Evolutionary conservation across 164 flowering plant genomes (phyloP), one percentile per base, ranked within the genome.

Genomic region (Pachysandra terminalis): DNA sequence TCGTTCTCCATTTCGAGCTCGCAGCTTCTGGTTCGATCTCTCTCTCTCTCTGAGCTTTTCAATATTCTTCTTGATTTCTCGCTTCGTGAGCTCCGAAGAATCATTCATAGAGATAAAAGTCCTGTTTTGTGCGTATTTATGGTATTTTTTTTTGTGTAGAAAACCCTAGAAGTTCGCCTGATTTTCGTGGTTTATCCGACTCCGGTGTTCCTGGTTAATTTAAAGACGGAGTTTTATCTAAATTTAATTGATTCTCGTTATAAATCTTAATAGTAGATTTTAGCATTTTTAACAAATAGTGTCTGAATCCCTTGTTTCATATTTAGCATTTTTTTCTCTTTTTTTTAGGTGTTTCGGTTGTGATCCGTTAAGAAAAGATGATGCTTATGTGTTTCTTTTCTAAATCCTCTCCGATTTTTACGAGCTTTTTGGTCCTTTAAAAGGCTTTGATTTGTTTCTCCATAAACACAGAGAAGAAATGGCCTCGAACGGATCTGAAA

Each of bases 381-480:
- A n/a, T n/a, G n/a, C n/a, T n/a, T n/a, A n/a, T n/a, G n/a, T n/a
- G n/a, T n/a, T n/a, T n/a, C n/a, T n/a, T n/a, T n/a, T n/a, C n/a
- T n/a, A n/a, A n/a, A n/a, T n/a, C n/a, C n/a, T 58, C 59, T 23
- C 15, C 22, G 14, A 0, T 12, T n/a, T 21, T 45, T 62, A 19
- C 23, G 19, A 40, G 0, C 26, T n/a, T 25, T 16, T 32, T 37
- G 12, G 53, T 24, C 49, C 5, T 13, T 56, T 45, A 16, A 5
- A 26, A 45, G 56, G 3, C 51, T 21, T 26, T 19, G 16, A 16
- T 17, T 17, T 24, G 14, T 23, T 64, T 48, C 24, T 23, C 0
- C 14, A 3, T 3, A 22, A 27, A 22, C 35, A 65, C 51, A 51
- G 71, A 65, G 52, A 25, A 65, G 61, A 76, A 48, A 83, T 84